Percentiles rank a stretch among this genome's conserved stretches.
Evolutionary conservation across 2,329 filamentous ascomycete species (phyloP).

Genomic region (Scopulariopsis brevicaulis): DNA sequence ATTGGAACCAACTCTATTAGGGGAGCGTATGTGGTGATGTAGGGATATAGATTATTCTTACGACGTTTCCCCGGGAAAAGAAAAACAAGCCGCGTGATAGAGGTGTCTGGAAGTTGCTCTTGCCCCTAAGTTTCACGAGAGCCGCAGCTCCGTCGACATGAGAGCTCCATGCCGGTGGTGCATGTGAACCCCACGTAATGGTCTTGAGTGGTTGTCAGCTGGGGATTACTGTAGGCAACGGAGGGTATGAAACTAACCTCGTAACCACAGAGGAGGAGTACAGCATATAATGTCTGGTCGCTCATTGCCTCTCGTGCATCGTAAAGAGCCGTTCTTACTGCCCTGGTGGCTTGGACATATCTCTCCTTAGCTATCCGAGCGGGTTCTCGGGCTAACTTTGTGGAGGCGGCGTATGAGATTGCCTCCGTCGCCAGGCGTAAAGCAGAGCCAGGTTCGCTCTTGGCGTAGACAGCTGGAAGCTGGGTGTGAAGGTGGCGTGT

Average conservation of each 20-base stretch:
- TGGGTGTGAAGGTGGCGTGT: constrained; percentile 4
- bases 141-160: constrained; percentile 4
- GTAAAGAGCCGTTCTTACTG: constrained; percentile 3
- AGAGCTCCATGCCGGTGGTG: constrained; percentile 5
- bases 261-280: constrained; percentile 7
- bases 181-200: constrained; percentile 1
- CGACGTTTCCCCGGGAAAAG: constrained; percentile 6
- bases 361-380: constrained; percentile 1
- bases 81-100: constrained; percentile 6
- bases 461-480: constrained; percentile 3
- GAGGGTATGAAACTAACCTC: constrained; percentile 5
- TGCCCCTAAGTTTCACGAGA: neutral
- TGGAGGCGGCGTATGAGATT: constrained; percentile 6
- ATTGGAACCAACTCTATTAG: neutral
- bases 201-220: constrained; percentile 3
- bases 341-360: constrained; percentile 5
- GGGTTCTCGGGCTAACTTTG: neutral
- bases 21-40: neutral
- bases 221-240: neutral
- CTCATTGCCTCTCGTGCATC: neutral
- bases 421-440: constrained; percentile 7
- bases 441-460: constrained; percentile 4
- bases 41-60: neutral
- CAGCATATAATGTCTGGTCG: constrained; percentile 6
- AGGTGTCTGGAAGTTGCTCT: neutral